A percentile compares a stretch with the other conserved stretches of the same genome.
Evolutionary conservation across 257 asterid genomes (phyloP).

Genomic region (Ligustrum vulgare): DNA sequence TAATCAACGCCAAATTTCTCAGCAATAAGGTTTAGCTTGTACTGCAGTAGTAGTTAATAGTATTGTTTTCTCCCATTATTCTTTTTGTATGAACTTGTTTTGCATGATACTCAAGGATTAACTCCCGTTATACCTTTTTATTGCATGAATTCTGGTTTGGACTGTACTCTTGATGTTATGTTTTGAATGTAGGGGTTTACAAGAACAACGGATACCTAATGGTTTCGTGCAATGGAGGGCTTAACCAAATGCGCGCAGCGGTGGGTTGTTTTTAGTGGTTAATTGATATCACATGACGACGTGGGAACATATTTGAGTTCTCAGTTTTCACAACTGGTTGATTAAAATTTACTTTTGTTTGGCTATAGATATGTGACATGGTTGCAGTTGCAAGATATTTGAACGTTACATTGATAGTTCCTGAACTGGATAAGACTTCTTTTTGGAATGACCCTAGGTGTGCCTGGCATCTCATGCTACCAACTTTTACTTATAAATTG

Average conservation of each 20-base stretch:
- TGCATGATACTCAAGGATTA: not conserved
- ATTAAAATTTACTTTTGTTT: constrained; percentile 8
- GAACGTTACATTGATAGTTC: constrained; percentile 88
- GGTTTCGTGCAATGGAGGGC: constrained; percentile 98
- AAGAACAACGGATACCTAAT: constrained; percentile 93
- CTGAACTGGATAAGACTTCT: constrained; percentile 93
- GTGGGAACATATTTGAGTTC: not conserved
- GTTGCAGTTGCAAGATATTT: constrained; percentile 91
- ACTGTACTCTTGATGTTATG: not conserved
- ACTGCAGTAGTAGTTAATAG: not conserved
- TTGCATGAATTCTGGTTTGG: not conserved
- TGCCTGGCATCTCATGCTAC: constrained; percentile 3
- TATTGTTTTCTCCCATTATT: not conserved
- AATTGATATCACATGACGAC: not conserved
- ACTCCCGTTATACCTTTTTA: not conserved
- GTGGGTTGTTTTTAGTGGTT: constrained; percentile 41
- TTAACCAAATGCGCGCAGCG: constrained; percentile 97
- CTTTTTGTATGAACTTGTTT: not conserved
- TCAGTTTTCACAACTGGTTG: not conserved
- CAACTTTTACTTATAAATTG: not conserved
- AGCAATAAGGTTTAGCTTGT: not conserved
- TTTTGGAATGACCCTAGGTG: constrained; percentile 99
- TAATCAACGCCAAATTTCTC: not conserved
- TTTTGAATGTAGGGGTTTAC: constrained; percentile 65
- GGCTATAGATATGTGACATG: constrained; percentile 89